These are phyloP conservation scores for Xylaria acuta DNA, from an alignment of 495 filamentous ascomycete genomes.

Conservation along the genomic window DNA sequence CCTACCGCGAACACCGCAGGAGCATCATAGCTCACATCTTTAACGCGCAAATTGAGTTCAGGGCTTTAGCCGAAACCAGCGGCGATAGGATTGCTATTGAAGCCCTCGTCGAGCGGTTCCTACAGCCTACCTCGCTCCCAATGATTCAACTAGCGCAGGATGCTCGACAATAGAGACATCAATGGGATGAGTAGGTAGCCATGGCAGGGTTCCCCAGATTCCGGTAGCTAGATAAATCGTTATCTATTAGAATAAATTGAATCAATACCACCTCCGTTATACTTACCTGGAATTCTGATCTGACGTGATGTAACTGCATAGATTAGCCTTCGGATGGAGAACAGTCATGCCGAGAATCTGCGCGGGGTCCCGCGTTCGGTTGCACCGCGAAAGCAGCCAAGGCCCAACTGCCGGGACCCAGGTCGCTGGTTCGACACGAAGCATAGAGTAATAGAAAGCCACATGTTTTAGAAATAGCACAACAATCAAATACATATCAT, in stretches of 20 bases:
- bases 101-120: constrained; percentile 11
- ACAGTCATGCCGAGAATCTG: not conserved
- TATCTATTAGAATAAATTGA: not conserved
- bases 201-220: constrained; percentile 15
- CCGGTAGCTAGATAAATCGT: not conserved
- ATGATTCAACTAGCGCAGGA: not conserved
- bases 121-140: constrained; percentile 5
- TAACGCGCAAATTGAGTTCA: constrained; percentile 7
- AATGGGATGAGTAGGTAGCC: not conserved
- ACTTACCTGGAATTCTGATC: not conserved
- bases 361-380: not conserved
- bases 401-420: constrained; percentile 16
- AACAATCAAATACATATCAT: not conserved
- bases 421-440: constrained; percentile 6
- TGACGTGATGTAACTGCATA: not conserved
- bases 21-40: constrained; percentile 17
- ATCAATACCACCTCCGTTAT: not conserved
- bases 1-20: constrained; percentile 19
- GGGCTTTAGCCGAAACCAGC: constrained; percentile 8
- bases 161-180: not conserved
- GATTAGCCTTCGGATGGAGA: constrained; percentile 9
- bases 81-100: constrained; percentile 12
- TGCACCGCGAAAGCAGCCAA: not conserved
- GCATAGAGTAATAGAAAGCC: not conserved
- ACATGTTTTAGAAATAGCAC: constrained; percentile 1